Evolutionary conservation across 2,329 filamentous ascomycete genomes (phyloP).

Genomic region (Bipolaris oryzae): DNA sequence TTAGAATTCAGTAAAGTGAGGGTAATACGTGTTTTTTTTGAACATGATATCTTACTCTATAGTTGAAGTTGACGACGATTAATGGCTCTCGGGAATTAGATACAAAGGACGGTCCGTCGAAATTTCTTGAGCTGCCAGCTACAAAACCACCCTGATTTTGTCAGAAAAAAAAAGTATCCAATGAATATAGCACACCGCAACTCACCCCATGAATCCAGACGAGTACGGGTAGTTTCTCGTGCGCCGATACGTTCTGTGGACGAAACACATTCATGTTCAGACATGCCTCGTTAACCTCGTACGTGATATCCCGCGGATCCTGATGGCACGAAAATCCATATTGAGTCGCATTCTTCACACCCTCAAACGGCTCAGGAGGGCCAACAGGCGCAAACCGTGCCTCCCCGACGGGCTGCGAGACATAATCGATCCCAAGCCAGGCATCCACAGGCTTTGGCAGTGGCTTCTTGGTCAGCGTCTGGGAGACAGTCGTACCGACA

Average conservation of each 20-base stretch:
- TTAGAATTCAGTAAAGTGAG: background rate
- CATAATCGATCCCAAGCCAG: slow-evolving; percentile 57
- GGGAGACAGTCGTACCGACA: slow-evolving; percentile 44
- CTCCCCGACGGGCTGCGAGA: slow-evolving; percentile 46
- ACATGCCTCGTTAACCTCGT: slow-evolving; percentile 31
- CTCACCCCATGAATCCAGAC: slow-evolving; percentile 41
- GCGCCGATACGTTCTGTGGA: slow-evolving; percentile 21
- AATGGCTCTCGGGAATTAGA: slow-evolving; percentile 30
- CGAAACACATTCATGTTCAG: slow-evolving; percentile 38
- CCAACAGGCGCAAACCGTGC: slow-evolving; percentile 49
- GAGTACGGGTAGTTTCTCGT: slow-evolving; percentile 33
- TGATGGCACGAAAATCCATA: slow-evolving; percentile 53
- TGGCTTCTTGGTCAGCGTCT: slow-evolving; percentile 45
- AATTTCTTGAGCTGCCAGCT: slow-evolving; percentile 29
- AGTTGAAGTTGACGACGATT: slow-evolving; percentile 39
- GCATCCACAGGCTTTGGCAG: slow-evolving; percentile 50
- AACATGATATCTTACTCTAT: slow-evolving; percentile 20
- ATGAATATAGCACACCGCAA: background rate
- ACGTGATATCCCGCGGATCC: slow-evolving; percentile 45
- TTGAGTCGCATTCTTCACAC: slow-evolving; percentile 43
- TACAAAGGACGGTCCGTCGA: slow-evolving; percentile 36
- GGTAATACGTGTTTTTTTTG: too few species aligned
- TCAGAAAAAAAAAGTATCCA: background rate
- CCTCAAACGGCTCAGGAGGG: slow-evolving; percentile 48
- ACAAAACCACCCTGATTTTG: slow-evolving; percentile 24